These are phyloP conservation scores for Yamadazyma scolyti DNA, from an alignment of 805 yeast species.

Conservation along the genomic window DNA sequence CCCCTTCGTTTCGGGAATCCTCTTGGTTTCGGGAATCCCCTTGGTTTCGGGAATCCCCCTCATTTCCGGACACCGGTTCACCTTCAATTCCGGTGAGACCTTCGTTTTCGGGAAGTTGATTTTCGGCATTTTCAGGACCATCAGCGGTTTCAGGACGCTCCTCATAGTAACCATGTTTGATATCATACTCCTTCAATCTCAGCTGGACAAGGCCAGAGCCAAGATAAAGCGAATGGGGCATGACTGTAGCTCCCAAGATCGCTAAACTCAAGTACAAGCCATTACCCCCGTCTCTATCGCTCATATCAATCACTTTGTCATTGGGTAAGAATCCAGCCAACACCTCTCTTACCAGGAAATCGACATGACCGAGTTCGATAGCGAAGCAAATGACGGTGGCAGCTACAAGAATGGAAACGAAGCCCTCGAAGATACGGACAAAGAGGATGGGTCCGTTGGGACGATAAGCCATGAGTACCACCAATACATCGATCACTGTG, in stretches of 20 bases:
- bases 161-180: slow-evolving; percentile 53
- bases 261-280: slow-evolving; percentile 79
- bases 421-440: slow-evolving; percentile 71
- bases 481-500: slow-evolving; percentile 78
- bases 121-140: not conserved
- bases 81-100: not conserved
- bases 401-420: slow-evolving; percentile 67
- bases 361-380: slow-evolving; percentile 68
- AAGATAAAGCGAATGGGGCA: slow-evolving; percentile 86
- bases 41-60: too few species aligned
- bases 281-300: slow-evolving; percentile 48
- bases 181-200: slow-evolving; percentile 71
- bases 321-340: slow-evolving; percentile 67
- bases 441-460: slow-evolving; percentile 71
- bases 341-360: slow-evolving; percentile 48
- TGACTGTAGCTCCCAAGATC: slow-evolving; percentile 88
- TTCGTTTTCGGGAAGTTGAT: not conserved
- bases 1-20: too few species aligned
- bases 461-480: slow-evolving; percentile 73
- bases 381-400: slow-evolving; percentile 76
- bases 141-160: slow-evolving; percentile 11
- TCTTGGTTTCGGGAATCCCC: too few species aligned
- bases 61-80: too few species aligned
- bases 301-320: slow-evolving; percentile 30
- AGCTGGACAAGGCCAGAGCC: slow-evolving; percentile 90